A percentile compares a stretch with the other conserved stretches of the same genome.
Conservation (phyloP, 2,329 filamentous ascomycete species). For the Mycosphaerella sp. region DNA sequence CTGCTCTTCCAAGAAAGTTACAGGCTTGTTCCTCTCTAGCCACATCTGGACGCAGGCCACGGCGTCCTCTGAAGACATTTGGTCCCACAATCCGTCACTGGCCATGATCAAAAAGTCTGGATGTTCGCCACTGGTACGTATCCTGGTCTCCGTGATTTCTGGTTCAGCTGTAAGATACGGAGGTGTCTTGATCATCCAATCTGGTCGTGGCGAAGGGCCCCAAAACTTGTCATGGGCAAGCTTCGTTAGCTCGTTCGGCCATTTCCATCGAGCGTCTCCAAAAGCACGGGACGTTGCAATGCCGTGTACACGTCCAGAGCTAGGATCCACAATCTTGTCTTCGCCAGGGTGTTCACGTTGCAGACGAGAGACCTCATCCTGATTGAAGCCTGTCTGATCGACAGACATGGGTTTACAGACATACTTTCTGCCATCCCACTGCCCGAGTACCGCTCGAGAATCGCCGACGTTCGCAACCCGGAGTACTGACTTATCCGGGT, state of each 20-base stretch:
- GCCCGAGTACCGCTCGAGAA: conserved; percentile 59
- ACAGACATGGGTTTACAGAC: conserved; percentile 50
- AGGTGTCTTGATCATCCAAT: conserved; percentile 45
- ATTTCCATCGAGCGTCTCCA: conserved; percentile 65
- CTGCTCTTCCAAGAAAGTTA: conserved; percentile 19
- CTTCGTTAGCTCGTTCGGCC: conserved; percentile 47
- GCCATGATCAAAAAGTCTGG: conserved; percentile 60
- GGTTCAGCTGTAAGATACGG: conserved; percentile 65
- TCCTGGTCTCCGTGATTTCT: conserved; percentile 52
- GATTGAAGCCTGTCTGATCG: conserved; percentile 62
- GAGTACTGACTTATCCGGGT: conserved; percentile 48
- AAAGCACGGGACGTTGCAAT: conserved; percentile 60
- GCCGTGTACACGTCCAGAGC: conserved; percentile 56
- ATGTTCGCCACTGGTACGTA: conserved; percentile 40
- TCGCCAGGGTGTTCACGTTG: conserved; percentile 57
- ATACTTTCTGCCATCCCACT: conserved; percentile 46
- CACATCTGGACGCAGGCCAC: conserved; percentile 49
- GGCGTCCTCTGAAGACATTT: conserved; percentile 31
- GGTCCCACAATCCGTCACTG: conserved; percentile 57
- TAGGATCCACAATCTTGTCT: conserved; percentile 51
- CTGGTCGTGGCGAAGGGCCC: conserved; percentile 44
- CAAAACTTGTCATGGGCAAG: conserved; percentile 45
- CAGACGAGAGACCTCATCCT: conserved; percentile 52
- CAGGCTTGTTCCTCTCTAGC: conserved; percentile 39
- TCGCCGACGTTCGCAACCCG: conserved; percentile 63